Conservation (phyloP, 1,284 basidiomycete genomes). For the Coniophora puteana region DNA sequence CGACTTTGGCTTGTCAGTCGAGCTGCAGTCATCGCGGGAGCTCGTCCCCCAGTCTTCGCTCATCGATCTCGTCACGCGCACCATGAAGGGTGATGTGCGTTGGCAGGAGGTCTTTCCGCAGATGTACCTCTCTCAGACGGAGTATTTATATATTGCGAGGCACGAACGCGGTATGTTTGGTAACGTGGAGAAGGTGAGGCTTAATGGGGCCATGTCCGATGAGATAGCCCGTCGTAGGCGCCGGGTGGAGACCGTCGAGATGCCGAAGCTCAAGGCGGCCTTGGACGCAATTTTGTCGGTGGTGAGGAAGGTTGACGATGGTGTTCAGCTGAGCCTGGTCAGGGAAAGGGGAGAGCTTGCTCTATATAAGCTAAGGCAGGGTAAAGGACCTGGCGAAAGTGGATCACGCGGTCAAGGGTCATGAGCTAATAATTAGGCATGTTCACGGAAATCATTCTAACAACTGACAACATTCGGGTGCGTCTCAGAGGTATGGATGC, state of each 20-base stretch:
- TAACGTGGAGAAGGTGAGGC: conserved; percentile 22
- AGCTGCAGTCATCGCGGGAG: conserved; percentile 10
- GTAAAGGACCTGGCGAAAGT: no score
- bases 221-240: no score
- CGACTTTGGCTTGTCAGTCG: conserved; percentile 13
- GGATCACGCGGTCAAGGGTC: no score
- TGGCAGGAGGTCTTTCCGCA: conserved; percentile 40
- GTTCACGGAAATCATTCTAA: no score
- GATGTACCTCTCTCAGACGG: conserved; percentile 37
- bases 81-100: conserved; percentile 20
- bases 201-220: conserved; percentile 19
- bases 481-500: no score
- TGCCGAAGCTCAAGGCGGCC: conserved; percentile 24
- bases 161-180: conserved; percentile 31
- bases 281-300: conserved; percentile 19
- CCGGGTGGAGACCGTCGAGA: no score
- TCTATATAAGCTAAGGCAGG: conserved; percentile 21
- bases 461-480: no score
- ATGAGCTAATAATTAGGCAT: no score
- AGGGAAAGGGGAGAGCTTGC: conserved; percentile 14
- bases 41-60: conserved; percentile 32
- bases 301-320: conserved; percentile 21
- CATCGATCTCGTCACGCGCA: conserved; percentile 38
- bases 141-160: conserved; percentile 31
- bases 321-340: conserved; percentile 26